These are phyloP conservation scores for Cryphonectria naterciae DNA, from an alignment of 2,329 filamentous ascomycete species.

Conservation along the genomic window DNA sequence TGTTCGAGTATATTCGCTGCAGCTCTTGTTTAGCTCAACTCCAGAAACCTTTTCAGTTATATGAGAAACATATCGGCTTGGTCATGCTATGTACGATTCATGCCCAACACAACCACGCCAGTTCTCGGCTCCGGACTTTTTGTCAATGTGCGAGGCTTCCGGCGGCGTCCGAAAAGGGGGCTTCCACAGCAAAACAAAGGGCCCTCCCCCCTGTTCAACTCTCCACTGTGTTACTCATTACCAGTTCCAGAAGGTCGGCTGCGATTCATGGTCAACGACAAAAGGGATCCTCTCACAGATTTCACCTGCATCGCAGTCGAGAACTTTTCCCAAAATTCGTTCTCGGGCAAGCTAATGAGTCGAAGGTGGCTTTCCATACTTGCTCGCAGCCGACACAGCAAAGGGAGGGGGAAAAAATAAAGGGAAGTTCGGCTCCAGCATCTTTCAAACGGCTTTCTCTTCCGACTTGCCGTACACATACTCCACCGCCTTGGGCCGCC, in stretches of 20 bases:
- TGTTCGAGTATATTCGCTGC: not conserved
- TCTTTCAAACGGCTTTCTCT: too few species aligned
- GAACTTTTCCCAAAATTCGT: not conserved
- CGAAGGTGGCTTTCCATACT: too few species aligned
- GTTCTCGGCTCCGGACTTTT: not conserved
- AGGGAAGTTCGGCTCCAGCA: not conserved
- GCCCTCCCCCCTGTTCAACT: not conserved
- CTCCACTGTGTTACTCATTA: not conserved
- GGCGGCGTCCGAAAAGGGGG: not conserved
- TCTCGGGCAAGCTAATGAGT: not conserved
- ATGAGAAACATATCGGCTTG: not conserved
- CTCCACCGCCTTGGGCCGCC: not conserved
- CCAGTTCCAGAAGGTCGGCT: constrained; percentile 1
- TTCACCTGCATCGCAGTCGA: not conserved
- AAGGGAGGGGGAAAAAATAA: too few species aligned
- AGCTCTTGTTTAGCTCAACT: not conserved
- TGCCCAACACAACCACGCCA: not conserved
- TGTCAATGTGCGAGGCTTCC: not conserved
- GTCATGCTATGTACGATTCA: not conserved
- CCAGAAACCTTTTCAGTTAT: not conserved
- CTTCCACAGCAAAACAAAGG: not conserved
- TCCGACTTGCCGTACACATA: not conserved
- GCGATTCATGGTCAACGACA: not conserved
- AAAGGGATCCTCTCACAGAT: not conserved
- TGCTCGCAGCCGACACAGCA: not conserved